Evolutionary conservation across 495 filamentous ascomycete genomes (phyloP).

Genomic region (Penicillium robsamsonii): DNA sequence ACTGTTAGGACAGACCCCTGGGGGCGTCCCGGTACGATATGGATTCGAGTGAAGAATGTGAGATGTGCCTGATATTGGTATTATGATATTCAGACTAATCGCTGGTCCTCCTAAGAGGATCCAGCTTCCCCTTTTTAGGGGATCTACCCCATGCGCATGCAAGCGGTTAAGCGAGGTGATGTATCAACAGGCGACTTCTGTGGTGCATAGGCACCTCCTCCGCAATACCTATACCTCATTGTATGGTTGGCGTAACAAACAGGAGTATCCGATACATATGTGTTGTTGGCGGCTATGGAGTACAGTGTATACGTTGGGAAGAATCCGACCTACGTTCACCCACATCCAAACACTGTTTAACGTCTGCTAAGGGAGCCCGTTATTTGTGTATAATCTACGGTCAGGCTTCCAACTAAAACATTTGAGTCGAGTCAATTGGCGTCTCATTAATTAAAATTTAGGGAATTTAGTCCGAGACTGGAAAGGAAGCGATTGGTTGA

Average conservation of each 20-base stretch:
- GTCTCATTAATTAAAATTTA: too few species aligned
- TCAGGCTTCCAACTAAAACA: too few species aligned
- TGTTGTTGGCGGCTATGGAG: too few species aligned
- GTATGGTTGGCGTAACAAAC: too few species aligned
- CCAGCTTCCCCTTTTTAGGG: conserved; percentile 5
- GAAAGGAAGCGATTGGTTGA: not conserved
- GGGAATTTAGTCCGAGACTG: not conserved
- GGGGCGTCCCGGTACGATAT: conserved; percentile 6
- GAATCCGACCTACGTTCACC: too few species aligned
- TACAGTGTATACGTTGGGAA: too few species aligned
- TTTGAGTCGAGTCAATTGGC: too few species aligned
- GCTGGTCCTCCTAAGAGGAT: conserved; percentile 9
- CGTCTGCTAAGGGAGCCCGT: too few species aligned
- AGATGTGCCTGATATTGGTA: conserved; percentile 11
- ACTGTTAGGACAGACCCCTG: conserved; percentile 11
- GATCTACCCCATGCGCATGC: conserved; percentile 3
- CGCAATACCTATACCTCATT: too few species aligned
- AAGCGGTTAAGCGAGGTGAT: conserved; percentile 9
- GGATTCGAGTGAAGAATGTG: conserved; percentile 12
- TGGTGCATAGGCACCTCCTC: conserved; percentile 10
- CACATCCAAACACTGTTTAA: too few species aligned
- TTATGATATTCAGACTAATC: conserved; percentile 12
- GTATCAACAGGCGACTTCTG: conserved; percentile 6
- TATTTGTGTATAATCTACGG: too few species aligned
- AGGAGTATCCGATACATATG: too few species aligned